Evolutionary conservation across 768 basidiomycete species (phyloP).

Genomic region (Agrocybe pediades): DNA sequence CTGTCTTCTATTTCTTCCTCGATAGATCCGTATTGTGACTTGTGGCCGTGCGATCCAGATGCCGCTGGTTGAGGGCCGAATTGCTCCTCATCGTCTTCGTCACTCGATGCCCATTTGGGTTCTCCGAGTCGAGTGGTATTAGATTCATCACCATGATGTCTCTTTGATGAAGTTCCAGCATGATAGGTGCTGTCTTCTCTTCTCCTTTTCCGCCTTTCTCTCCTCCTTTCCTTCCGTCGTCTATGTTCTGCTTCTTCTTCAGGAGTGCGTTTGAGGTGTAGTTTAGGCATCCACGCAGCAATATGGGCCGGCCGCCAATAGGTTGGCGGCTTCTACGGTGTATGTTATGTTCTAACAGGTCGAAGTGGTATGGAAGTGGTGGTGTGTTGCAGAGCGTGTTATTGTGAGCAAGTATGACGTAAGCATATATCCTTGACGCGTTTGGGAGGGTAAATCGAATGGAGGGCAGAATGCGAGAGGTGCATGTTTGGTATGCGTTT

Average conservation of each 20-base stretch:
- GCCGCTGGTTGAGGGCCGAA: conserved; percentile 24
- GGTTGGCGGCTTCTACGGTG: no score
- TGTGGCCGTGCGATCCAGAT: conserved; percentile 19
- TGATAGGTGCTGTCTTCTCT: conserved; percentile 15
- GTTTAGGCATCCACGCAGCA: conserved; percentile 33
- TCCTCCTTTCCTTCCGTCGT: conserved; percentile 34
- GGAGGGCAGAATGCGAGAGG: no score
- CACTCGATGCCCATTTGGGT: conserved; percentile 53
- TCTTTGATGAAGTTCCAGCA: conserved; percentile 22
- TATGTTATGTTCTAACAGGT: no score
- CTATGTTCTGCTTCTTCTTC: conserved; percentile 55
- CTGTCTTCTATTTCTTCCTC: conserved; percentile 61
- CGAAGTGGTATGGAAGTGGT: no score
- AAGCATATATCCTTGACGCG: neutral
- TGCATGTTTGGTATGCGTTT: no score
- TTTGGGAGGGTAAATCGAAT: no score
- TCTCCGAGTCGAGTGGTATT: conserved; percentile 27
- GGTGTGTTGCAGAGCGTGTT: no score
- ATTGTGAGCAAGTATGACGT: neutral
- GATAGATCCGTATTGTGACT: conserved; percentile 49
- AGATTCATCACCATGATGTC: conserved; percentile 19
- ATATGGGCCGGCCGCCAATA: neutral
- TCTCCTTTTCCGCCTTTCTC: conserved; percentile 28
- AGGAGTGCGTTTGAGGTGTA: conserved; percentile 65
- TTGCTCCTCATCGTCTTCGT: conserved; percentile 38